These are phyloP conservation scores for Aureobasidium sp. DNA, from an alignment of 2,329 filamentous ascomycete genomes.

Conservation along the genomic window DNA sequence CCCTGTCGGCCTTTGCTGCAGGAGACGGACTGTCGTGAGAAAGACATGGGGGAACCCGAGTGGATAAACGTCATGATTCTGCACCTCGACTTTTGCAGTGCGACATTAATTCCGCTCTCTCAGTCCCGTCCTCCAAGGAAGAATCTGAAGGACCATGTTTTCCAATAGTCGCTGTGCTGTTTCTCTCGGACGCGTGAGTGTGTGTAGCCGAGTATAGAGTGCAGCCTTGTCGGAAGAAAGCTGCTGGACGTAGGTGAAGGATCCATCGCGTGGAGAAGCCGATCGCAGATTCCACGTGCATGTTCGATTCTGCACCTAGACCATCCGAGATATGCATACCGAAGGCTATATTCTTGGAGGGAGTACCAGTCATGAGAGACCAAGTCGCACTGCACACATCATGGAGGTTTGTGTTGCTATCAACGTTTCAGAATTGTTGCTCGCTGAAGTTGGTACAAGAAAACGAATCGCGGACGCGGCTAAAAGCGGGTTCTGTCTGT, in stretches of 20 bases:
- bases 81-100: neutral
- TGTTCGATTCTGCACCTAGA: slow-evolving; percentile 11
- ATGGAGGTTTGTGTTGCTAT: neutral
- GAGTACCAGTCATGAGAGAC: neutral
- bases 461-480: neutral
- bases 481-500: neutral
- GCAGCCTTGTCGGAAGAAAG: neutral
- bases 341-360: neutral
- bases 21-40: neutral
- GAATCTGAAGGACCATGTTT: neutral
- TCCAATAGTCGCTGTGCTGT: too few relatives aligned
- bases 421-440: neutral
- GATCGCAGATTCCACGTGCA: neutral
- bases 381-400: neutral
- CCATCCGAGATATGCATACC: too few relatives aligned
- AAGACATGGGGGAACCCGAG: slow-evolving; percentile 6
- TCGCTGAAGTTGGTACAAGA: neutral
- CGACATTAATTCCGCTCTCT: neutral
- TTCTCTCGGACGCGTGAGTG: too few relatives aligned
- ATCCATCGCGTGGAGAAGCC: neutral
- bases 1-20: slow-evolving; percentile 14
- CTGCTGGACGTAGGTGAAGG: neutral
- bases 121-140: neutral
- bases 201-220: neutral
- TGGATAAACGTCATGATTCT: slow-evolving; percentile 17